Evolutionary conservation across 768 basidiomycete species (phyloP), one percentile per base, ranked within the genome.

Genomic region (Pleurotus citrinopileatus): DNA sequence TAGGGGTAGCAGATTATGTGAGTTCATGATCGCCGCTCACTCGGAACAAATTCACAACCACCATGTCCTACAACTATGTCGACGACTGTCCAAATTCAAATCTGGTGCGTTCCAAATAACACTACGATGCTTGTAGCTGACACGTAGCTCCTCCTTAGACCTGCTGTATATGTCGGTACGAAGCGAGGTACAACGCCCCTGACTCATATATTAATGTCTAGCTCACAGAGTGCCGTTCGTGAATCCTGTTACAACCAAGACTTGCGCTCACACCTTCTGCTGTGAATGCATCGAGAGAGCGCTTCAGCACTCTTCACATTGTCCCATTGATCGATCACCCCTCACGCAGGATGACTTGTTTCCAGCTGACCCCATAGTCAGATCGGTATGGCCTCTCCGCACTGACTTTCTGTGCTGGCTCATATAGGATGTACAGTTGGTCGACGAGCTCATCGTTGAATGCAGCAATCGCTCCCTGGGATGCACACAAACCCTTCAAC

Each of bases 261-360:
- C 86, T 6, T 95, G 94, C 61, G 75, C 80, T 55, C 94, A 93
- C 65, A 95, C 91, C 0, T 95, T 95, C 67, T 96, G 94, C 66
- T 69, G 70, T n/a, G 85, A 83, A 26, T 96, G 94, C 63, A 89
- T 94, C 56, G 60, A 72, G n/a, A 74, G 76, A 46, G 89, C 93
- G 0, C 76, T 95, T 3, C 66, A 69, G 10, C 80, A 88, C 55
- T 82, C 84, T 5, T 73, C 78, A 0, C 84, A 86, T 57, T 96
- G 94, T 66, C 94, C 94, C 9, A 83, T 96, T 26, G 93, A 95
- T 69, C 82, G 94, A 19, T 86, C 82, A 12, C 75, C 83, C 0
- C 73, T 95, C 27, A 68, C 71, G 1, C 53, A 70, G n/a, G 71
- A 70, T n/a, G 83, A 89, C 58, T 70, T 94, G 52, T 61, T 62